Percentiles rank a stretch among this genome's conserved stretches.
Evolutionary conservation across 1,284 basidiomycete genomes (phyloP).

Genomic region (Sporisorium exsertum): DNA sequence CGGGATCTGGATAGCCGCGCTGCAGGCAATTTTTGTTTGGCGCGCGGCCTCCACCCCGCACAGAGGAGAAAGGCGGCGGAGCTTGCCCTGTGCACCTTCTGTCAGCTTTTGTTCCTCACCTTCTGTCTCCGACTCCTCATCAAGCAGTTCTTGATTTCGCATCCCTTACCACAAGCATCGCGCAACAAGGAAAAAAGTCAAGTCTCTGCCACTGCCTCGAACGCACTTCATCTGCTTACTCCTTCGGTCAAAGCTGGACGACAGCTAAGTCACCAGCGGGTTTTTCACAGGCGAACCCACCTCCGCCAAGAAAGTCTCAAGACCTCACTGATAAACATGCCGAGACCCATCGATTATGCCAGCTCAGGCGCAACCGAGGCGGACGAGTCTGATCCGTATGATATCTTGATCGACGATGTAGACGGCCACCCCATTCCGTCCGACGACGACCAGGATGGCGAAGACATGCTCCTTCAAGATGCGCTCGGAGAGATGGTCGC

Average conservation of each 20-base stretch:
- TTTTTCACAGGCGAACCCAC: too few relatives aligned
- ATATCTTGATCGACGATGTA: slow-evolving; percentile 26
- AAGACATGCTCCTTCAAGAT: slow-evolving; percentile 45
- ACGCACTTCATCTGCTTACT: background rate
- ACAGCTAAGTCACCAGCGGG: background rate
- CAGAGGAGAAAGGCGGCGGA: background rate
- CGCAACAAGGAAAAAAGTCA: background rate
- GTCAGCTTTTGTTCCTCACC: background rate
- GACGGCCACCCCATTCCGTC: slow-evolving; percentile 26
- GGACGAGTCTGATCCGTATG: slow-evolving; percentile 25
- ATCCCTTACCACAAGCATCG: background rate
- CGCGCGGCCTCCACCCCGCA: slow-evolving; percentile 28
- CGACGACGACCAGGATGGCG: slow-evolving; percentile 45
- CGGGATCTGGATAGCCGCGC: slow-evolving; percentile 1
- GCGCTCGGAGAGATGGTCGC: slow-evolving; percentile 45
- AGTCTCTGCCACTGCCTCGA: background rate
- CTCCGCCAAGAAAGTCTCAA: too few relatives aligned
- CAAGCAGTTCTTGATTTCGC: too few relatives aligned
- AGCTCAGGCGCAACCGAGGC: slow-evolving; percentile 38
- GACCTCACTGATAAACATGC: slow-evolving; percentile 3
- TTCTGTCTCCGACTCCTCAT: background rate
- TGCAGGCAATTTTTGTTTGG: slow-evolving; percentile 10
- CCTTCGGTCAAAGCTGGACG: background rate
- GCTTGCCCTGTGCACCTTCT: slow-evolving; percentile 24
- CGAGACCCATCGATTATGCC: slow-evolving; percentile 10